Evolutionary conservation across 805 yeast species (phyloP).

Genomic region (Starmerella sp.): DNA sequence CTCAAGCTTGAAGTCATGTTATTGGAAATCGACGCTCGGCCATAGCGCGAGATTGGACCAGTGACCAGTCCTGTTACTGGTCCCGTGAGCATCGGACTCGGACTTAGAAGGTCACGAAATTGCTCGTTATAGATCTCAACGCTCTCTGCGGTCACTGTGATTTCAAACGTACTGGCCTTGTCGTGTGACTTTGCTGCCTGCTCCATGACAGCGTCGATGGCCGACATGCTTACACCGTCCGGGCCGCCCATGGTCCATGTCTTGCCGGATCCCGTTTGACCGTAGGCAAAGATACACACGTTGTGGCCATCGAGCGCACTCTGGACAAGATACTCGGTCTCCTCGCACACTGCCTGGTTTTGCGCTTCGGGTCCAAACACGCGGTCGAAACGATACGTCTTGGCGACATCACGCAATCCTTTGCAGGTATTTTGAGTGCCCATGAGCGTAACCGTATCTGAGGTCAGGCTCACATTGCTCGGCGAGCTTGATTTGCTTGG

Average conservation of each 20-base stretch:
- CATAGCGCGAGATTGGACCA: background rate
- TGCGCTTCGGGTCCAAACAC: conserved; percentile 47
- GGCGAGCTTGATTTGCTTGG: conserved; percentile 34
- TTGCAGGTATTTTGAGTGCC: background rate
- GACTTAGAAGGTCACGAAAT: conserved; percentile 53
- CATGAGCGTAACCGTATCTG: conserved; percentile 1
- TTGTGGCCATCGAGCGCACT: conserved; percentile 79
- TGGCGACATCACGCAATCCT: conserved; percentile 25
- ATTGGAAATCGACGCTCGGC: background rate
- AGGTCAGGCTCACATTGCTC: background rate
- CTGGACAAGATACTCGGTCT: conserved; percentile 75
- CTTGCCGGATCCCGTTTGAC: conserved; percentile 95
- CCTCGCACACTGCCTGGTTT: conserved; percentile 64
- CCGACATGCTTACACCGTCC: conserved; percentile 74
- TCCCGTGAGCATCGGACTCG: conserved; percentile 9
- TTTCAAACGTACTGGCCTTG: conserved; percentile 35
- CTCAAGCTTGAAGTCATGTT: background rate
- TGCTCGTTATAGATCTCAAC: conserved; percentile 83
- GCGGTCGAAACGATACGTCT: conserved; percentile 53
- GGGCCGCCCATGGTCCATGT: conserved; percentile 75
- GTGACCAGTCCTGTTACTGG: background rate
- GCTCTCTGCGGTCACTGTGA: conserved; percentile 51
- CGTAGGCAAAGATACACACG: conserved; percentile 92
- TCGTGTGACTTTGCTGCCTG: conserved; percentile 31
- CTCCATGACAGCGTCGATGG: conserved; percentile 58